These are phyloP conservation scores for Ceraceosorus guamensis DNA, from an alignment of 1,284 basidiomycete species.

Conservation along the genomic window DNA sequence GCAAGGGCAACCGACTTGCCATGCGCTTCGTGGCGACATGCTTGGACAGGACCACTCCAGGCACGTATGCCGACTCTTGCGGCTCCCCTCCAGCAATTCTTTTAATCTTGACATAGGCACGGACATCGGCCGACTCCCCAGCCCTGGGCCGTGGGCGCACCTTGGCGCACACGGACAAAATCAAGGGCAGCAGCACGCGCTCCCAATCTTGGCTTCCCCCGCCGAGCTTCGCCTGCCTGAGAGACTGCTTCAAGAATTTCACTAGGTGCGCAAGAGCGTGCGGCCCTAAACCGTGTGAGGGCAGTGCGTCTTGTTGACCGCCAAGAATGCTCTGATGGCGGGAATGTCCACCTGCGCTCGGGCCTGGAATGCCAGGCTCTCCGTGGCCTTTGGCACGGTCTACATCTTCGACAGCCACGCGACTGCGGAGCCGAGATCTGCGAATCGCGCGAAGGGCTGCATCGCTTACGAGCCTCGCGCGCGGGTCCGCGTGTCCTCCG, in stretches of 20 bases:
- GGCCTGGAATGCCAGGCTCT: background rate
- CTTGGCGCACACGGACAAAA: conserved; percentile 33
- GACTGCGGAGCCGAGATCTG: conserved; percentile 6
- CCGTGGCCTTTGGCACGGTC: background rate
- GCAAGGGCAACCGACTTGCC: conserved; percentile 54
- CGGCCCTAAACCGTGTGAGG: conserved; percentile 8
- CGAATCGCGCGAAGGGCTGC: conserved; percentile 13
- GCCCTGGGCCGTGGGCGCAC: conserved; percentile 49
- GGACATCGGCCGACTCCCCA: conserved; percentile 81
- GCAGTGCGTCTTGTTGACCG: background rate
- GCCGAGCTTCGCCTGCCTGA: conserved; percentile 12
- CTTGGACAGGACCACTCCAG: conserved; percentile 94
- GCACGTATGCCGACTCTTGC: conserved; percentile 88
- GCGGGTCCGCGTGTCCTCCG: background rate
- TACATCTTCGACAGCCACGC: background rate
- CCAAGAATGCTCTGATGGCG: background rate
- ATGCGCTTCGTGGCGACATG: conserved; percentile 82
- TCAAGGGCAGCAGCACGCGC: conserved; percentile 34
- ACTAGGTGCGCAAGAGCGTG: conserved; percentile 25
- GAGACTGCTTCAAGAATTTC: conserved; percentile 39
- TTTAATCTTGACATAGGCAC: conserved; percentile 91
- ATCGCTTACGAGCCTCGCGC: conserved; percentile 12
- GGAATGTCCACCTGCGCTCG: background rate
- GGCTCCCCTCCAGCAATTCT: conserved; percentile 91
- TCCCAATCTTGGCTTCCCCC: conserved; percentile 26